Base-by-base conservation (phyloP, 805 yeast genomes). In the Naumovozyma baii region DNA sequence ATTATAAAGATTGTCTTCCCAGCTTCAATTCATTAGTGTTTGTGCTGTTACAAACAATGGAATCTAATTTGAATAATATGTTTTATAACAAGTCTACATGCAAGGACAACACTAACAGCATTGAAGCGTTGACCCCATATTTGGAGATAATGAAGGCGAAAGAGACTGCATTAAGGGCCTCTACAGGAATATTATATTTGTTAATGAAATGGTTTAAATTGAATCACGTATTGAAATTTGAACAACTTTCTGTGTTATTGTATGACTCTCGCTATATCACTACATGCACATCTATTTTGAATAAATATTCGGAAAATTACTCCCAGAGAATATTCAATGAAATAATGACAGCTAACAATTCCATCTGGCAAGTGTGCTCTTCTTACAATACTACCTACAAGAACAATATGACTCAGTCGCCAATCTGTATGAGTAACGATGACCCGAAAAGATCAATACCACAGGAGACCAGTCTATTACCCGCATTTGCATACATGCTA, bases 161-260 rank as follows among this genome's bases (percentile, higher is more conserved):
- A 46, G 90, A 83, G 49, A 61, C 75, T 3, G 64, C 79, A 1
- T 51, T 80, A 38, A 81, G 78, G 47, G 73, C 80, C 3, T 63
- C 80, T 2, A 66, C 80, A 0, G 73, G 74, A 1, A 69, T 77
- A 1, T 40, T 85, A 1, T 49, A 63, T 9, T 49, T 74, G 16
- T 54, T 92, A 16, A 55, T 80, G 26, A 73, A 72, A 50, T 88
- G 96, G 96, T 80, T 84, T 56, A 83, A 83, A 54, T 57, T 71
- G 8, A 80, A 76, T 34, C 96, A 92, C 56, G 64, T 86, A 2
- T 57, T 88, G 46, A 88, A 90, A 57, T 79, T 72, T 56, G 94
- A 86, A 55, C 83, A 80, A 50, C 63, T 90, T 12, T 59, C 81
- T 5, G 72, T 83, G 0, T 55, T 88, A 33, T 58, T 92, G 18